Percentiles rank a stretch among this genome's conserved stretches.
These are phyloP conservation scores for Cryoendolithus antarcticus DNA, from an alignment of 2,329 filamentous ascomycete species.

Conservation along the genomic window DNA sequence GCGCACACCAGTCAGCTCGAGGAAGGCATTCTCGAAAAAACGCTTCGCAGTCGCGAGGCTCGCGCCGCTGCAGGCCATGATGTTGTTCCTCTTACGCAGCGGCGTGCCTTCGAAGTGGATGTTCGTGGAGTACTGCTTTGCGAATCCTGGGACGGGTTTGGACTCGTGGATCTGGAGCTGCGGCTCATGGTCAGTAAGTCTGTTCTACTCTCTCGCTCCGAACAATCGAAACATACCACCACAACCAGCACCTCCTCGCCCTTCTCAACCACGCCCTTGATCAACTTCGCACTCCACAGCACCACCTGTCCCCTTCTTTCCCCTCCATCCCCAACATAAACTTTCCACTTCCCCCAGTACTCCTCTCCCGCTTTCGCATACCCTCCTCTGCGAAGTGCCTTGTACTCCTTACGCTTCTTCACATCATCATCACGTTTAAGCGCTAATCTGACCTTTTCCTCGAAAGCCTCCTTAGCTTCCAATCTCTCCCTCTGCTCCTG, in stretches of 20 bases:
- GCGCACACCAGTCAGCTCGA: conserved; percentile 25
- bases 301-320: too few relatives aligned
- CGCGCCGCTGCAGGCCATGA: conserved; percentile 22
- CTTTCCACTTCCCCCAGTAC: too few relatives aligned
- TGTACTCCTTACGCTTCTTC: too few relatives aligned
- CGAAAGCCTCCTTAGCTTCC: conserved; percentile 10
- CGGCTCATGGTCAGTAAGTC: conserved; percentile 14
- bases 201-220: background rate
- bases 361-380: too few relatives aligned
- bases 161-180: conserved; percentile 54
- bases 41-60: conserved; percentile 23
- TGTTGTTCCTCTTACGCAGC: conserved; percentile 9
- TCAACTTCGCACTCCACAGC: too few relatives aligned
- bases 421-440: background rate
- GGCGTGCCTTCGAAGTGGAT: conserved; percentile 18
- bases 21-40: conserved; percentile 28
- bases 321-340: too few relatives aligned
- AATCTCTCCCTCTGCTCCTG: conserved; percentile 20
- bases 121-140: conserved; percentile 47
- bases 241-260: too few relatives aligned
- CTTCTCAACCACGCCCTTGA: too few relatives aligned
- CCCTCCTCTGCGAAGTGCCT: too few relatives aligned
- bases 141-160: conserved; percentile 34
- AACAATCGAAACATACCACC: too few relatives aligned
- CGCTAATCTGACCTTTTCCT: conserved; percentile 10